Conservation (phyloP, 257 asterid genomes). For the Solanum medicagineum region DNA sequence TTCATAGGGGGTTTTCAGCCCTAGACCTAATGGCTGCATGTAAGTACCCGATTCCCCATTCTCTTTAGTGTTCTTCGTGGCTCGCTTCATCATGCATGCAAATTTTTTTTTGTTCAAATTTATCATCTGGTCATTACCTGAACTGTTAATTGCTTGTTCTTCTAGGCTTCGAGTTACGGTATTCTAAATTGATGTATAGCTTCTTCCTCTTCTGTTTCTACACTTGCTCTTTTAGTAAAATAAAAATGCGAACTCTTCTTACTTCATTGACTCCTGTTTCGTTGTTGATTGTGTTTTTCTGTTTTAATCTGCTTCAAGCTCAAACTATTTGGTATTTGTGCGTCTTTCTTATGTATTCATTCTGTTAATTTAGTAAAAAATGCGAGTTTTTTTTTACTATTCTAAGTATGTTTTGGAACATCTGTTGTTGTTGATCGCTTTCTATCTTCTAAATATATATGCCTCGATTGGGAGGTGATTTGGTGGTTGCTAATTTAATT, state of each 20-base stretch:
- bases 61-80: not conserved
- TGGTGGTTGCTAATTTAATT: not conserved
- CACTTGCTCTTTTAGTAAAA: not conserved
- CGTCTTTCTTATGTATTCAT: not conserved
- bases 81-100: not conserved
- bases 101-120: not conserved
- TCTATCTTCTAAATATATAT: not conserved
- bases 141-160: not conserved
- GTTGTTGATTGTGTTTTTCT: not conserved
- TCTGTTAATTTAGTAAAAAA: not conserved
- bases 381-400: not conserved
- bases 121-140: not conserved
- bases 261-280: not conserved
- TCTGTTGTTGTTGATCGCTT: not conserved
- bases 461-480: not conserved
- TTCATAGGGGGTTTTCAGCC: not conserved
- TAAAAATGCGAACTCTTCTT: not conserved
- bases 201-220: not conserved
- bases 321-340: not conserved
- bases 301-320: not conserved
- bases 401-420: not conserved
- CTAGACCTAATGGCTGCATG: not conserved
- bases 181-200: not conserved
- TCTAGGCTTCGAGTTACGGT: not conserved
- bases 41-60: not conserved